Percentiles rank a stretch among this genome's conserved stretches.
These are phyloP conservation scores for Cercophora newfieldiana DNA, from an alignment of 495 filamentous ascomycete genomes.

Conservation along the genomic window DNA sequence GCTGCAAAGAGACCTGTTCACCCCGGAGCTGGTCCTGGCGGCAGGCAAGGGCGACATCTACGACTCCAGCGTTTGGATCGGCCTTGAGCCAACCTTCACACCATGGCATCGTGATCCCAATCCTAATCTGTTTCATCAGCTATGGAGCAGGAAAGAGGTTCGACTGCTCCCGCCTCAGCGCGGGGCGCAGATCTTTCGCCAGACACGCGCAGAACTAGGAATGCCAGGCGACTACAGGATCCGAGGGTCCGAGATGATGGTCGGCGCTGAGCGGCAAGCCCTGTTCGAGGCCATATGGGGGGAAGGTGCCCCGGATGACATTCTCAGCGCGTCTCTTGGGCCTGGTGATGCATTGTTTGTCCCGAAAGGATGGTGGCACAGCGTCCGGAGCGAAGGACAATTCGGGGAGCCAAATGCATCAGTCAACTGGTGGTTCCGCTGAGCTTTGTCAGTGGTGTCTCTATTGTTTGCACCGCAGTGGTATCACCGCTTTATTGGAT, in stretches of 20 bases:
- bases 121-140: slow-evolving; percentile 86
- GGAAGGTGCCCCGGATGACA: slow-evolving; percentile 27
- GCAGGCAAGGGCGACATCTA: slow-evolving; percentile 77
- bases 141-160: slow-evolving; percentile 71
- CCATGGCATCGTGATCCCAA: slow-evolving; percentile 92
- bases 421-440: slow-evolving; percentile 91
- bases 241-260: slow-evolving; percentile 92
- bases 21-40: slow-evolving; percentile 60
- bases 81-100: slow-evolving; percentile 79
- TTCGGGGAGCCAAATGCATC: slow-evolving; percentile 43
- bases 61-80: slow-evolving; percentile 83
- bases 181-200: slow-evolving; percentile 62
- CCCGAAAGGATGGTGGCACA: slow-evolving; percentile 95
- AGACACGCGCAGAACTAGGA: slow-evolving; percentile 53
- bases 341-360: slow-evolving; percentile 81
- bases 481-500: neutral
- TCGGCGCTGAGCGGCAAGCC: slow-evolving; percentile 63
- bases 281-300: slow-evolving; percentile 74
- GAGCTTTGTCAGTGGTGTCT: too few relatives aligned
- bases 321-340: slow-evolving; percentile 54
- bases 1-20: slow-evolving; percentile 66
- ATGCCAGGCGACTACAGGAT: slow-evolving; percentile 50
- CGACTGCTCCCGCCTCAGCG: slow-evolving; percentile 63
- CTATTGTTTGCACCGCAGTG: too few relatives aligned
- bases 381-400: slow-evolving; percentile 63